Evolutionary conservation across 208 protist genomes (phyloP), one percentile per base, ranked within the genome.

Genomic region (Angomonas ambiguus): DNA sequence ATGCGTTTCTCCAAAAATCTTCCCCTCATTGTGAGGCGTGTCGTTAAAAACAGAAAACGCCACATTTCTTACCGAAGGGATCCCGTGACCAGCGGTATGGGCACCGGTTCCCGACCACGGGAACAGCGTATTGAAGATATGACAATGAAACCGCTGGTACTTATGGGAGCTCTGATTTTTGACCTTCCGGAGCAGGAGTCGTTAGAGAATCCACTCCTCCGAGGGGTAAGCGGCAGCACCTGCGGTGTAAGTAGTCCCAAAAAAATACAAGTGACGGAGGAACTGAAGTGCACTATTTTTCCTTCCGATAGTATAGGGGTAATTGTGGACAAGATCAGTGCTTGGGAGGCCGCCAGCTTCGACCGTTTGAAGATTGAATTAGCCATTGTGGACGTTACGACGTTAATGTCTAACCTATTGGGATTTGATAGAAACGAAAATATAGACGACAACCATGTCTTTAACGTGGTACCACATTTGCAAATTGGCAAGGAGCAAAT

Each of bases 101-200:
- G 79, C 35, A 91, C 83, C 0, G 85, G 88, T 0, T 55, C 49
- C 11, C 74, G 77, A 24, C 80, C 85, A 28, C 68, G 59, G 2
- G 60, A 82, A 25, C 82, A 92, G 77, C 74, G 79, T n/a, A 82
- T 94, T 27, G 88, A 94, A 53, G 85, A 90, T 56, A 92, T 94
- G 83, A 55, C 74, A n/a, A 87, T 94, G 85, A 94, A 94, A 65
- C 88, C 88, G 20, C 74, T 94, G 49, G 88, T 94, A 27, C 65
- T 94, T 25, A 74, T 94, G 68, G 88, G 88, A 3, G 88, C 79
- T 8, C 77, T 92, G 30, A 66, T 94, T 45, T 90, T 94, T 58
- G 81, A 80, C 57, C 58, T 80, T 5, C 76, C 67, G 2, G 62
- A 62, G 8, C 51, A 34, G 4, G 58, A 61, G 31, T 38, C n/a